phyloP scores from a whole-genome alignment of 345 rosid genomes.

The Moringa oleifera region DNA sequence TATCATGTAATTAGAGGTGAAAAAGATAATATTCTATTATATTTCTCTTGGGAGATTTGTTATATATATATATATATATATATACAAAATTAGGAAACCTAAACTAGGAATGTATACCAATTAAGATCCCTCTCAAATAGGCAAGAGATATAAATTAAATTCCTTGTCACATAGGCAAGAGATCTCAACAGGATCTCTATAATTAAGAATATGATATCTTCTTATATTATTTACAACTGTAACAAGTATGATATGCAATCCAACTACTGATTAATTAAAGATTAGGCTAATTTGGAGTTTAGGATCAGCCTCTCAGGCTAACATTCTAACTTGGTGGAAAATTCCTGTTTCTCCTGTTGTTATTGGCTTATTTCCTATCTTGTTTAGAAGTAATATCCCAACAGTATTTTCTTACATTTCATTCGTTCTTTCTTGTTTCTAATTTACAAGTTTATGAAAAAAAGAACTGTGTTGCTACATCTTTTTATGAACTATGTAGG shows the following conservation, averaged over 20 bases:
- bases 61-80: too few species aligned
- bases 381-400: not conserved
- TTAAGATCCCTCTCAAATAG: too few species aligned
- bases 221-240: too few species aligned
- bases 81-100: too few species aligned
- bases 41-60: too few species aligned
- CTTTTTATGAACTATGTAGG: not conserved
- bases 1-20: too few species aligned
- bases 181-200: too few species aligned
- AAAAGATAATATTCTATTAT: too few species aligned
- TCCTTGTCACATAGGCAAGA: too few species aligned
- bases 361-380: not conserved
- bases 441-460: not conserved
- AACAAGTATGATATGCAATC: not conserved
- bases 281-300: not conserved
- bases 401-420: not conserved
- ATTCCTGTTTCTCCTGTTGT: slow-evolving; percentile 1
- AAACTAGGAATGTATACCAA: too few species aligned
- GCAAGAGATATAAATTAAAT: too few species aligned
- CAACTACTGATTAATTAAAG: not conserved
- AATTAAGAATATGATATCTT: too few species aligned
- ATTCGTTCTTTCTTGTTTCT: not conserved
- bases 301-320: not conserved
- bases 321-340: not conserved
- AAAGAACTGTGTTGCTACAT: not conserved